These are phyloP conservation scores for Raphanus hybrid DNA, from an alignment of 441 rosid genomes.

Conservation along the genomic window DNA sequence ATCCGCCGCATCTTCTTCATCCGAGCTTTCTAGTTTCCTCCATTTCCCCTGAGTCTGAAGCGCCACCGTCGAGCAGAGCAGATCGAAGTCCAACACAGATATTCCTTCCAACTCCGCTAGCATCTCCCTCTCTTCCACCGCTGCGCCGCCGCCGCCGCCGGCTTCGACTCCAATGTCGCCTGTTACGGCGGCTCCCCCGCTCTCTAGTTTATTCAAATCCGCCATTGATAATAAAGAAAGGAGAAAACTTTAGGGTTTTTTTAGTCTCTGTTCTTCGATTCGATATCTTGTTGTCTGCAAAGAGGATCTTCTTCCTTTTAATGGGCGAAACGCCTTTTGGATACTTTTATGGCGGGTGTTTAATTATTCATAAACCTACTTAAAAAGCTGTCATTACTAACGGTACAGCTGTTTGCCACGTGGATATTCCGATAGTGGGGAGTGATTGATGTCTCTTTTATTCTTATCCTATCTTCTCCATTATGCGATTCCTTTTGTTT, in stretches of 20 bases:
- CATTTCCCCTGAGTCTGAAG: slow-evolving; percentile 90
- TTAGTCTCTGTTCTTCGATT: neutral
- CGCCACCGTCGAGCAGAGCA: slow-evolving; percentile 77
- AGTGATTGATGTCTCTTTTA: slow-evolving; percentile 35
- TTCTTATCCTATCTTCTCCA: slow-evolving; percentile 29
- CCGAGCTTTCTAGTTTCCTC: slow-evolving; percentile 52
- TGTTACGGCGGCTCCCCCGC: slow-evolving; percentile 30
- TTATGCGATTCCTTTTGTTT: too few relatives aligned
- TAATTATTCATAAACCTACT: slow-evolving; percentile 43
- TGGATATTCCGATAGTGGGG: slow-evolving; percentile 27
- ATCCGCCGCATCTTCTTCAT: slow-evolving; percentile 34
- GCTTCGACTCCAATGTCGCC: slow-evolving; percentile 3
- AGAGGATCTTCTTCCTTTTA: slow-evolving; percentile 12
- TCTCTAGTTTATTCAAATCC: slow-evolving; percentile 46
- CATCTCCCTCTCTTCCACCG: slow-evolving; percentile 37
- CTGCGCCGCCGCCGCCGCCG: neutral
- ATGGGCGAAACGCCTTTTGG: slow-evolving; percentile 24
- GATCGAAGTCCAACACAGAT: slow-evolving; percentile 66
- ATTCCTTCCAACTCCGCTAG: slow-evolving; percentile 52
- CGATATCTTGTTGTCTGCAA: slow-evolving; percentile 11
- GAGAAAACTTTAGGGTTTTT: slow-evolving; percentile 17
- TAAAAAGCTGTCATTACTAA: slow-evolving; percentile 26
- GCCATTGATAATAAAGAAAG: slow-evolving; percentile 42
- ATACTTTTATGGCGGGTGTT: slow-evolving; percentile 30
- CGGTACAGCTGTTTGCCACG: slow-evolving; percentile 61